Percentiles rank a stretch among this genome's conserved stretches.
These are phyloP conservation scores for Aristolochia californica DNA, from an alignment of 164 flowering plant species.

Conservation along the genomic window DNA sequence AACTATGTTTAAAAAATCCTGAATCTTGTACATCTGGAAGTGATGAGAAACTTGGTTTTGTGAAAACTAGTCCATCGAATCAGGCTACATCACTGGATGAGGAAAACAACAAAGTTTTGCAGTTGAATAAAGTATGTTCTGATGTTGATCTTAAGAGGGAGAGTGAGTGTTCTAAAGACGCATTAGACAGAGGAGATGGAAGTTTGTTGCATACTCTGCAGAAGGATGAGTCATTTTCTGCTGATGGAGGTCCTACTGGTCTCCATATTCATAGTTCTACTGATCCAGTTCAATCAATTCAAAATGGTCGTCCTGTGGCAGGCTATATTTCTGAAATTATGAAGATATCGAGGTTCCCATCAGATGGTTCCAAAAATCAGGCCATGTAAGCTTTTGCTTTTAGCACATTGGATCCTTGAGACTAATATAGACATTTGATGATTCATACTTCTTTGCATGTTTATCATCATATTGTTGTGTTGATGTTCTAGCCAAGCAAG, in stretches of 20 bases:
- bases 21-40: slow-evolving; percentile 9
- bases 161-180: slow-evolving; percentile 8
- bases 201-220: slow-evolving; percentile 2
- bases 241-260: no score
- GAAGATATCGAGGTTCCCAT: slow-evolving; percentile 14
- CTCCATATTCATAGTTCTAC: neutral
- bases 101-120: slow-evolving; percentile 12
- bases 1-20: slow-evolving; percentile 4
- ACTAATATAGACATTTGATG: no score
- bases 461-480: neutral
- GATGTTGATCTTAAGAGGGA: slow-evolving; percentile 3
- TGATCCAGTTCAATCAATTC: slow-evolving; percentile 1
- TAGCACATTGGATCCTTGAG: no score
- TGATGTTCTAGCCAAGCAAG: no score
- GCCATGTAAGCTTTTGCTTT: slow-evolving; percentile 31
- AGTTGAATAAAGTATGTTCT: slow-evolving; percentile 7
- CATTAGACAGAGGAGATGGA: slow-evolving; percentile 12
- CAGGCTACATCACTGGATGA: slow-evolving; percentile 10
- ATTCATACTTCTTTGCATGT: no score
- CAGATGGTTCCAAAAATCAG: slow-evolving; percentile 16
- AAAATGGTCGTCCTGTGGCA: slow-evolving; percentile 10
- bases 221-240: slow-evolving; percentile 12
- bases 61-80: slow-evolving; percentile 8
- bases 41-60: slow-evolving; percentile 8
- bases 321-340: slow-evolving; percentile 8